Conservation (phyloP, 768 basidiomycete genomes). For the Gymnopilus dilepis region DNA sequence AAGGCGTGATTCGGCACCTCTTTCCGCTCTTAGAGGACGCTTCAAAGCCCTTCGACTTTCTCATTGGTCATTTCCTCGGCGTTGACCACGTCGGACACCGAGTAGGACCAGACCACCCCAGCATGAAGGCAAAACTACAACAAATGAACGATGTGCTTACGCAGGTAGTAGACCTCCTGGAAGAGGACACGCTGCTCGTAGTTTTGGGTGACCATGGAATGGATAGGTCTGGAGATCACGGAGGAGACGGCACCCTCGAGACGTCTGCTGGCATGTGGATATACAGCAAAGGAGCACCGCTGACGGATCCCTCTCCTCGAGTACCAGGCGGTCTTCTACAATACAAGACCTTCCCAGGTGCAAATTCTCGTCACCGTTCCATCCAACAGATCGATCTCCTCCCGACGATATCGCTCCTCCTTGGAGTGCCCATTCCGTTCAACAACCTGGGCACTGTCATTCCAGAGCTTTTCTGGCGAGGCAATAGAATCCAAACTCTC, state of each 20-base stretch:
- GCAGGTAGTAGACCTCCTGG: conserved; percentile 72
- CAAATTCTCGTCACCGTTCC: conserved; percentile 56
- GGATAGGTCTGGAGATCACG: conserved; percentile 94
- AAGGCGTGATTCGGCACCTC: conserved; percentile 84
- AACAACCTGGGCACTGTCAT: conserved; percentile 93
- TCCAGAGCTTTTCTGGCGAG: conserved; percentile 85
- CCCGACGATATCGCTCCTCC: conserved; percentile 84
- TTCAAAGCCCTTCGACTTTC: conserved; percentile 75
- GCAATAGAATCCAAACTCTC: conserved; percentile 44
- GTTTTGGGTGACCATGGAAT: conserved; percentile 97
- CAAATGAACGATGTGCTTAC: conserved; percentile 87
- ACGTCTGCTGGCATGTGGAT: conserved; percentile 90
- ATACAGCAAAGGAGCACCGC: conserved; percentile 75
- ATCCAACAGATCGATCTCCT: conserved; percentile 95
- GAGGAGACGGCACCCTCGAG: conserved; percentile 87
- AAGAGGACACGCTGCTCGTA: conserved; percentile 90
- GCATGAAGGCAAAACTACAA: conserved; percentile 82
- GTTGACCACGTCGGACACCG: conserved; percentile 97
- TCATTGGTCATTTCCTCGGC: conserved; percentile 93
- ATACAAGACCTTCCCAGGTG: conserved; percentile 64
- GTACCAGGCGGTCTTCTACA: conserved; percentile 60
- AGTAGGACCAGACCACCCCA: conserved; percentile 86
- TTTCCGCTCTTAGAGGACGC: conserved; percentile 73
- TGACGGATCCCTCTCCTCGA: conserved; percentile 41
- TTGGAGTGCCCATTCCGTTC: conserved; percentile 94